Conservation (phyloP, 2,329 filamentous ascomycete species). For the Xylariaceae sp. region DNA sequence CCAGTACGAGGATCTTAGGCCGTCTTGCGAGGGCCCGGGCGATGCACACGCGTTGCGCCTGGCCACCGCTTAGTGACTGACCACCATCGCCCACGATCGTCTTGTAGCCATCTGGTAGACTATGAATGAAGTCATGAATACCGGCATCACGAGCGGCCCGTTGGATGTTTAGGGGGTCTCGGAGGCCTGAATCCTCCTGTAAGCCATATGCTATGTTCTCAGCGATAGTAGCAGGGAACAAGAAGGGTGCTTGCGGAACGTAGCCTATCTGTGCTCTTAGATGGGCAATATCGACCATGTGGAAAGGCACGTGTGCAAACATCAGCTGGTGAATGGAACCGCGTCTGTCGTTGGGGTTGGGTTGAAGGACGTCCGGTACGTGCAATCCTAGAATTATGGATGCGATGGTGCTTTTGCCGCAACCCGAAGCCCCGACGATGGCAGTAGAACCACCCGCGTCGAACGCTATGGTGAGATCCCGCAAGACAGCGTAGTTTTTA, state of each 20-base stretch:
- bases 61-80: slow-evolving; percentile 68
- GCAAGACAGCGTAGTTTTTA: slow-evolving; percentile 49
- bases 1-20: slow-evolving; percentile 70
- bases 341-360: background rate
- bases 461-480: slow-evolving; percentile 61
- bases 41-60: slow-evolving; percentile 76
- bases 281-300: slow-evolving; percentile 52
- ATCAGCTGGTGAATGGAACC: slow-evolving; percentile 41
- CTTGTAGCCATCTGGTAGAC: slow-evolving; percentile 64
- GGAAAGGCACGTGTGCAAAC: slow-evolving; percentile 54
- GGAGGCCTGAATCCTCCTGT: slow-evolving; percentile 46
- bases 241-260: slow-evolving; percentile 64
- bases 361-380: slow-evolving; percentile 30
- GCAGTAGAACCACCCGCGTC: slow-evolving; percentile 61
- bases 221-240: slow-evolving; percentile 72
- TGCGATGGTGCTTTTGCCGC: slow-evolving; percentile 84
- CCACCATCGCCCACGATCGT: slow-evolving; percentile 76
- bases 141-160: slow-evolving; percentile 54
- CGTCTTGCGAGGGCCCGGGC: slow-evolving; percentile 69
- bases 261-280: slow-evolving; percentile 60
- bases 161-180: slow-evolving; percentile 41
- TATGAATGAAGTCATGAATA: slow-evolving; percentile 71
- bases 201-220: slow-evolving; percentile 83
- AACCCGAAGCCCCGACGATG: slow-evolving; percentile 78
- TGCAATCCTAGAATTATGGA: slow-evolving; percentile 72